Base-by-base conservation (phyloP, 495 filamentous ascomycete species). In the Oidiodendron maius region DNA sequence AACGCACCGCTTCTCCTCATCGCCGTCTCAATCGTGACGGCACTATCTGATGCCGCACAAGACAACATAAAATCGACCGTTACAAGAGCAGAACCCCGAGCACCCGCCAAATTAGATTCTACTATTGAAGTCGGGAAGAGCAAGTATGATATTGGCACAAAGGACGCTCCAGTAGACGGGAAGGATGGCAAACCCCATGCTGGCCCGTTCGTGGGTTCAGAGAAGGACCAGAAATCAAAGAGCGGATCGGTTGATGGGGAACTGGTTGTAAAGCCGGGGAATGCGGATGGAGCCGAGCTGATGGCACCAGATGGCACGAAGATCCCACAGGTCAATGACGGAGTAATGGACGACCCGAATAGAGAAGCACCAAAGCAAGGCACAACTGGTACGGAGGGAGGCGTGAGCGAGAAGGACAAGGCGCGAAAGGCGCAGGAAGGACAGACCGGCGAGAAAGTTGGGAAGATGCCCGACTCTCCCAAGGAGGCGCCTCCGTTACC, bases 141-240 rank as follows among this genome's bases (percentile, higher is more conserved):
- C 12, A 56, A 57, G 58, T 49, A 51, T 51, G 34, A 53, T 4
- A 51, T 72, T 53, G 87, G 86, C 40, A 90, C 87, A 50, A 89
- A 87, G 68, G 82, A 93, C 71, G 88, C 88, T 53, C 93, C 94
- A 1, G 86, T 97, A 4, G 93, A 98, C 63, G 94, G 93, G 26
- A 86, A 89, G 53, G 93, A 98, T 74, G 93, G 93, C 21, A 91
- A 89, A 71, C 93, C 93, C 25, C 93, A 98, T 63, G 80, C 81
- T 20, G 93, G 93, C 8, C 93, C 94, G 2, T 91, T 86, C 65
- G 84, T 93, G 42, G 83, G 86, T 54, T 81, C 83, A 17, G 80
- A 63, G 72, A 84, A 64, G 66, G 78, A 47, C 75, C 32, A 30
- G 2, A 55, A 61, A 41, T 55, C 81, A 56, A 44, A 50, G 45